Conservation (phyloP, 1,284 basidiomycete genomes). For the Peniophora sp. region DNA sequence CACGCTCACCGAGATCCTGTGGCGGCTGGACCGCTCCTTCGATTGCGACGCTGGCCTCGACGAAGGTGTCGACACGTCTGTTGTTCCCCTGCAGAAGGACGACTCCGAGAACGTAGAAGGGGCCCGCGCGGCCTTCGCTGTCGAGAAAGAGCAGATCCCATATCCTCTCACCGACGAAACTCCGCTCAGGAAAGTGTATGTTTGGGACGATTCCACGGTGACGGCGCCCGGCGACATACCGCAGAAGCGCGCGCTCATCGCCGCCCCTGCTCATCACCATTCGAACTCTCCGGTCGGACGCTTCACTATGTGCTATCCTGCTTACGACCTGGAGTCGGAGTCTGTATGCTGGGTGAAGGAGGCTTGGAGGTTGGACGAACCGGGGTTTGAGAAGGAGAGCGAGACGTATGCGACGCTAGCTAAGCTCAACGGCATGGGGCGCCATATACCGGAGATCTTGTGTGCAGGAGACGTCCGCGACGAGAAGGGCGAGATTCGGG, state of each 20-base stretch:
- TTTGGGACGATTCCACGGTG: neutral
- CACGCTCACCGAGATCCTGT: neutral
- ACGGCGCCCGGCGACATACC: neutral
- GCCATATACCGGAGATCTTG: neutral
- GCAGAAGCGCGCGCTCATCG: neutral
- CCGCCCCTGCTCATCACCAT: neutral
- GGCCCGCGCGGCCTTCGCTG: neutral
- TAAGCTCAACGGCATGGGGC: neutral
- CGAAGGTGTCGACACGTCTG: neutral
- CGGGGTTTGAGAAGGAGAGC: neutral
- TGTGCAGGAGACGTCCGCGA: neutral
- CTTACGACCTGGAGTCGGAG: neutral
- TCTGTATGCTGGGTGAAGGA: neutral
- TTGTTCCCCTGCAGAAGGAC: neutral
- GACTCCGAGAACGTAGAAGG: neutral
- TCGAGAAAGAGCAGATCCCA: neutral
- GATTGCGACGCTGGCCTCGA: neutral
- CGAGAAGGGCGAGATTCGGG: neutral
- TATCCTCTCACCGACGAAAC: neutral
- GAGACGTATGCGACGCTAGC: neutral
- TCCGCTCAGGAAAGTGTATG: neutral
- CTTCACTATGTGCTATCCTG: neutral
- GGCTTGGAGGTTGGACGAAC: neutral
- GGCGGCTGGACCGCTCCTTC: neutral
- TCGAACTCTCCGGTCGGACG: neutral